Evolutionary conservation across 345 rosid species (phyloP), one percentile per base, ranked within the genome.

Genomic region (Acer campestre): DNA sequence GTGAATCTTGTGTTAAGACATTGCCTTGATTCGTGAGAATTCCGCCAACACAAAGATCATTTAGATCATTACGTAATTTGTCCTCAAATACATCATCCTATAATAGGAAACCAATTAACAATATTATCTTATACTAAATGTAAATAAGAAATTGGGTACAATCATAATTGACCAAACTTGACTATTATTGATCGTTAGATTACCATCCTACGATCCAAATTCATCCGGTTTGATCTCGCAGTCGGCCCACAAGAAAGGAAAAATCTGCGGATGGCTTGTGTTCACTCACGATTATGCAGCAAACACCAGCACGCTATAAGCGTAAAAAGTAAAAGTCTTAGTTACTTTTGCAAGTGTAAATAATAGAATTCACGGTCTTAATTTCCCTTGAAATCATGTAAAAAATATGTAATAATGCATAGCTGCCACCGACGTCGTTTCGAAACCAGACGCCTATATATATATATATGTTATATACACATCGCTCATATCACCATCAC

Each of bases 31-130:
- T 59, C 83, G 17, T 73, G 46, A 79, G 10, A 77, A 61, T 75
- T 78, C 81, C 69, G n/a, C 55, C 35, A 44, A 29, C 63, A 59
- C 49, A 25, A 25, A 25, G 27, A 25, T 25, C 27, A 25, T 25
- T 25, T 0, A 25, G 68, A 85, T 83, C 29, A 75, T 78, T 80
- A 70, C 89, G 85, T 78, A 79, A 87, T 81, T 80, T 79, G 81
- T 68, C 90, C 67, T 17, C 74, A 42, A 46, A 59, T 51, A 2
- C 63, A 55, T 71, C 63, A 55, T 71, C 73, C 68, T 10, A 20
- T 23, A 58, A 59, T 51, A 48, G 80, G 74, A 69, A 59, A 56
- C 70, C 22, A 42, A 29, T 29, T 29, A 29, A 16, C 27, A 7
- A 11, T 16, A 35, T 58, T 27, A 12, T 73, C 10, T 63, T 48